A percentile compares a stretch with the other conserved stretches of the same genome.
phyloP scores from a whole-genome alignment of 2,329 filamentous ascomycete species.

The Graphilbum fragrans region DNA sequence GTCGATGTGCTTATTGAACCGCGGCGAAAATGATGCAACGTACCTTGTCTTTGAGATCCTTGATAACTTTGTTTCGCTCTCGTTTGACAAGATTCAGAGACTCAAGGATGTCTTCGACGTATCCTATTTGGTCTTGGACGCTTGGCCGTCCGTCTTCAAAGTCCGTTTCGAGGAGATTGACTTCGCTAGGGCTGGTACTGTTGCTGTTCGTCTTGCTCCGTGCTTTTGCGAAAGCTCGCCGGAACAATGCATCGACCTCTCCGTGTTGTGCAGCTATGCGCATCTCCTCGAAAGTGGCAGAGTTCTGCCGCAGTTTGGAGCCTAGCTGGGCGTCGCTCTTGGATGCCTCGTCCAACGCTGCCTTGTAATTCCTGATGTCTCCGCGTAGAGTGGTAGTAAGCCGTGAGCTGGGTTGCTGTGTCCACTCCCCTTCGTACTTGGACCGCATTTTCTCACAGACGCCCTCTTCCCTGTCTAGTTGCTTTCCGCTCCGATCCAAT shows the following conservation, averaged over 20 bases:
- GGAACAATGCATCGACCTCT: conserved; percentile 80
- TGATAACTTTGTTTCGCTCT: conserved; percentile 82
- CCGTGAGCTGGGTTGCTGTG: conserved; percentile 85
- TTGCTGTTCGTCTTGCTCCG: conserved; percentile 52
- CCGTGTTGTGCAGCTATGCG: conserved; percentile 74
- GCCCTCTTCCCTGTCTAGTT: conserved; percentile 92
- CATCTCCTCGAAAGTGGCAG: conserved; percentile 91
- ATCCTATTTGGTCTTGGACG: conserved; percentile 78
- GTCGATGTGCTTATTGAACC: too few relatives aligned
- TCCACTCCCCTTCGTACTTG: conserved; percentile 94
- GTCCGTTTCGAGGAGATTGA: conserved; percentile 81
- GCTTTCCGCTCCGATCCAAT: conserved; percentile 71
- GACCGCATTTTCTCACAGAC: conserved; percentile 99
- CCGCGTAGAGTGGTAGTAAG: conserved; percentile 78
- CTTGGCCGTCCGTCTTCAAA: conserved; percentile 71
- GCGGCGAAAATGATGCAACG: too few relatives aligned
- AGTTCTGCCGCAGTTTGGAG: conserved; percentile 72
- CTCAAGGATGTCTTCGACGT: conserved; percentile 81
- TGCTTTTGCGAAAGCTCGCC: conserved; percentile 70
- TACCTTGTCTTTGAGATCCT: conserved; percentile 96
- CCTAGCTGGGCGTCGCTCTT: conserved; percentile 78
- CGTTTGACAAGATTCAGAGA: conserved; percentile 87
- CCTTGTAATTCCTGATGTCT: conserved; percentile 78
- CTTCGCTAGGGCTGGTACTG: conserved; percentile 53
- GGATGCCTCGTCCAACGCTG: conserved; percentile 79